Conservation (phyloP, 2,329 filamentous ascomycete genomes). For the Colletotrichum viniferum region DNA sequence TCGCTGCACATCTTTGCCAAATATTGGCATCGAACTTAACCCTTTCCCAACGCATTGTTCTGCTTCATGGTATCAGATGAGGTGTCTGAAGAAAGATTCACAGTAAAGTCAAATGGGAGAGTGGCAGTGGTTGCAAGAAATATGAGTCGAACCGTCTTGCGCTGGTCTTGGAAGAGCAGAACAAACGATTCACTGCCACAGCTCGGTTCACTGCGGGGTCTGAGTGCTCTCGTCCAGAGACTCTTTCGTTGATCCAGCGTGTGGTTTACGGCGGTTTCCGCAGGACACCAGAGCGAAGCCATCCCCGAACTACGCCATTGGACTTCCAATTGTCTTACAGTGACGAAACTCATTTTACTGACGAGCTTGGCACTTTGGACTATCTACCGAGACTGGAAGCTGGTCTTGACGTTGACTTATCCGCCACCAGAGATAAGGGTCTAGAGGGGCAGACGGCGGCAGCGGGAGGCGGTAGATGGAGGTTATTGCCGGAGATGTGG, state of each 20-base stretch:
- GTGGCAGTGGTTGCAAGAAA: background rate
- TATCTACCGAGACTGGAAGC: background rate
- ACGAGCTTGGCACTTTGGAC: background rate
- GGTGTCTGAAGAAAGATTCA: background rate
- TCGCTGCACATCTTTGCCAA: background rate
- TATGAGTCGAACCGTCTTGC: background rate
- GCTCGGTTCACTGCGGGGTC: background rate
- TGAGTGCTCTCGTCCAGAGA: background rate
- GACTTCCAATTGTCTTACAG: background rate
- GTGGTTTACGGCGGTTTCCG: background rate
- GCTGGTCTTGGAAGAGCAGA: background rate
- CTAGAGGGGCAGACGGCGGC: background rate
- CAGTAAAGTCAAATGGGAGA: background rate
- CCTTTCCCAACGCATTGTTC: background rate
- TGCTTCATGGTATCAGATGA: background rate
- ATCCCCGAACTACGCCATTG: background rate
- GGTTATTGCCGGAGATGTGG: background rate
- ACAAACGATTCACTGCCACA: background rate
- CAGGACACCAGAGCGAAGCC: background rate
- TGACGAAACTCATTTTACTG: background rate
- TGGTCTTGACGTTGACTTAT: background rate
- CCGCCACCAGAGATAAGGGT: background rate
- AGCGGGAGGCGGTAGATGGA: background rate
- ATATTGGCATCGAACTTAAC: background rate
- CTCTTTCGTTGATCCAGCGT: background rate